A percentile compares a stretch with the other conserved stretches of the same genome.
Evolutionary conservation across 2,329 filamentous ascomycete genomes (phyloP).

Genomic region (Beauveria scarabaeidicola): DNA sequence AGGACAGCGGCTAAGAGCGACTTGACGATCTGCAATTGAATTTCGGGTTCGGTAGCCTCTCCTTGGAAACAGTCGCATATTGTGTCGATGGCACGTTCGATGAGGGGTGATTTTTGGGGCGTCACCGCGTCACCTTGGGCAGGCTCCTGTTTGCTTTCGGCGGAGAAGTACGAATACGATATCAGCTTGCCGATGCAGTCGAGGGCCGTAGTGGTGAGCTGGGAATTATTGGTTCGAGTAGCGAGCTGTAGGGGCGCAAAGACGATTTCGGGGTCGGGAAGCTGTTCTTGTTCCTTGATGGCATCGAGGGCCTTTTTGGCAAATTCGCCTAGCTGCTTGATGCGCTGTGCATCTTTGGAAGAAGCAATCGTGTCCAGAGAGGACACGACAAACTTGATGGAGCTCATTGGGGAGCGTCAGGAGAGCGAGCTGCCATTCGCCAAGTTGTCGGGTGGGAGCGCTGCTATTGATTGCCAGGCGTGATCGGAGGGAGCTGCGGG

Average conservation of each 20-base stretch:
- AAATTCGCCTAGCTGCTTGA: slow-evolving; percentile 73
- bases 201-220: slow-evolving; percentile 79
- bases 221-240: slow-evolving; percentile 75
- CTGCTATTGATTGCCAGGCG: neutral
- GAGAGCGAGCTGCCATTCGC: slow-evolving; percentile 37
- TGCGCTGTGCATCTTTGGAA: slow-evolving; percentile 80
- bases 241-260: slow-evolving; percentile 88
- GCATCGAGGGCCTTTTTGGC: slow-evolving; percentile 74
- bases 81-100: slow-evolving; percentile 95
- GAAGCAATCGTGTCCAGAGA: slow-evolving; percentile 85
- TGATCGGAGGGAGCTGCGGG: neutral
- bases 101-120: slow-evolving; percentile 56
- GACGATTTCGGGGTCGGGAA: slow-evolving; percentile 83
- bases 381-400: slow-evolving; percentile 89
- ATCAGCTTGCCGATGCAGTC: slow-evolving; percentile 99
- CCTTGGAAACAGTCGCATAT: slow-evolving; percentile 99
- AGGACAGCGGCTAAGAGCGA: slow-evolving; percentile 89
- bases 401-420: slow-evolving; percentile 64
- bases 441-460: neutral
- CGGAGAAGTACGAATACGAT: slow-evolving; percentile 95
- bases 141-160: slow-evolving; percentile 43
- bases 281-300: slow-evolving; percentile 76
- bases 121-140: slow-evolving; percentile 34
- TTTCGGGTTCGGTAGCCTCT: slow-evolving; percentile 82
- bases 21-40: slow-evolving; percentile 97